Percentiles rank a stretch among this genome's conserved stretches.
Evolutionary conservation across 768 basidiomycete genomes (phyloP).

Genomic region (Kondoa subrosea): DNA sequence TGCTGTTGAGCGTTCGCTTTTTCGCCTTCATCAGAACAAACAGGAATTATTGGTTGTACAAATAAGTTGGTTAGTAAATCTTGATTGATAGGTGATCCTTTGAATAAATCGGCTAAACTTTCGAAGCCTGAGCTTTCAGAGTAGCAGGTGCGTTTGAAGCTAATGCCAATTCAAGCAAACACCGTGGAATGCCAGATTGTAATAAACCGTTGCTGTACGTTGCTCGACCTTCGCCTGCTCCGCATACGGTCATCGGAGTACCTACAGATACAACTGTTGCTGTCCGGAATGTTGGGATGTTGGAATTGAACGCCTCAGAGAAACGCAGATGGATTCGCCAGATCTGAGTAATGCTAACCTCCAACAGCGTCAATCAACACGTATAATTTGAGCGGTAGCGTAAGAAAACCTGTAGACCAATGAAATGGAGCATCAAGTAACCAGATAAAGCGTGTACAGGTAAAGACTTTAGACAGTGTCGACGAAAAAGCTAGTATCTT

Average conservation of each 20-base stretch:
- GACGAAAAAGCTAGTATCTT: conserved; percentile 91
- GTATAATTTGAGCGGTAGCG: no score
- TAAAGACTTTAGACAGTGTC: conserved; percentile 95
- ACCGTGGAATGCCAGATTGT: conserved; percentile 40
- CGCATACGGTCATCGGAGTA: conserved; percentile 60
- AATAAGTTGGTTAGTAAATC: conserved; percentile 59
- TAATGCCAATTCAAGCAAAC: conserved; percentile 69
- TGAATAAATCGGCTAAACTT: conserved; percentile 45
- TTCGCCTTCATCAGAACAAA: conserved; percentile 45
- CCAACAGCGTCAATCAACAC: no score
- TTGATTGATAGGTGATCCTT: conserved; percentile 48
- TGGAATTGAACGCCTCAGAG: no score
- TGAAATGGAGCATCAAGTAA: no score
- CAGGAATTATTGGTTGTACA: conserved; percentile 48
- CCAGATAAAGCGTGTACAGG: no score
- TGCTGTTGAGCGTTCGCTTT: no score
- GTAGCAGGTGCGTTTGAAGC: conserved; percentile 82
- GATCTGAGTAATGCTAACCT: no score
- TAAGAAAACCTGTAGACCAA: no score
- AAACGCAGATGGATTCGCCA: no score
- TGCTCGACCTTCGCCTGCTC: conserved; percentile 30
- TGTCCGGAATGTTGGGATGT: no score
- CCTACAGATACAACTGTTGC: conserved; percentile 63
- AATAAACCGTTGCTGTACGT: conserved; percentile 31
- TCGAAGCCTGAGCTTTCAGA: conserved; percentile 68